These are phyloP conservation scores for Beta lomatogona DNA, from an alignment of 179 eudicot species.

Conservation along the genomic window DNA sequence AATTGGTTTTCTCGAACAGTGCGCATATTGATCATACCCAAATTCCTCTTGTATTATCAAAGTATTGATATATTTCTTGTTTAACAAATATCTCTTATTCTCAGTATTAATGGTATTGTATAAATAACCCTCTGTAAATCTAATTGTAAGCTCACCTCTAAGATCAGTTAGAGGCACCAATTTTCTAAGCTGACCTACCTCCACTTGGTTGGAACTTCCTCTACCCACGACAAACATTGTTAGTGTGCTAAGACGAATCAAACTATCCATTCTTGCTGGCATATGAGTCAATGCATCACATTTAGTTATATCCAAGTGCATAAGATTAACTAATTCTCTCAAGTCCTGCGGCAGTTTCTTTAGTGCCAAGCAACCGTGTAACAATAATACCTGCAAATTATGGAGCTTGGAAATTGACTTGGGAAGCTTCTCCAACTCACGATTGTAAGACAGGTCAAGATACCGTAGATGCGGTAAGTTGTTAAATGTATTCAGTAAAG, in stretches of 20 bases:
- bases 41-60: background rate
- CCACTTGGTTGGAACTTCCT: background rate
- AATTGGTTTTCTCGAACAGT: no score
- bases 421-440: background rate
- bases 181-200: background rate
- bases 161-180: slow-evolving; percentile 6
- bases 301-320: background rate
- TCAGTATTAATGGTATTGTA: background rate
- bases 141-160: background rate
- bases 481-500: background rate
- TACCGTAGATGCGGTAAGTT: slow-evolving; percentile 15
- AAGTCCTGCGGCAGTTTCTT: background rate
- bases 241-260: background rate
- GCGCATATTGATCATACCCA: background rate
- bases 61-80: background rate
- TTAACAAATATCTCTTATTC: background rate
- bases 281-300: background rate
- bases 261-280: slow-evolving; percentile 9
- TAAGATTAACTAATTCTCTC: slow-evolving; percentile 11
- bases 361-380: background rate
- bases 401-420: slow-evolving; percentile 2
- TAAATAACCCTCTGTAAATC: background rate
- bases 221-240: background rate
- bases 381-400: background rate
- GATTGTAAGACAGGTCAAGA: slow-evolving; percentile 14